Percentiles rank a stretch among this genome's conserved stretches.
Conservation (phyloP, 2,329 filamentous ascomycete genomes). For the Fusarium sp. region DNA sequence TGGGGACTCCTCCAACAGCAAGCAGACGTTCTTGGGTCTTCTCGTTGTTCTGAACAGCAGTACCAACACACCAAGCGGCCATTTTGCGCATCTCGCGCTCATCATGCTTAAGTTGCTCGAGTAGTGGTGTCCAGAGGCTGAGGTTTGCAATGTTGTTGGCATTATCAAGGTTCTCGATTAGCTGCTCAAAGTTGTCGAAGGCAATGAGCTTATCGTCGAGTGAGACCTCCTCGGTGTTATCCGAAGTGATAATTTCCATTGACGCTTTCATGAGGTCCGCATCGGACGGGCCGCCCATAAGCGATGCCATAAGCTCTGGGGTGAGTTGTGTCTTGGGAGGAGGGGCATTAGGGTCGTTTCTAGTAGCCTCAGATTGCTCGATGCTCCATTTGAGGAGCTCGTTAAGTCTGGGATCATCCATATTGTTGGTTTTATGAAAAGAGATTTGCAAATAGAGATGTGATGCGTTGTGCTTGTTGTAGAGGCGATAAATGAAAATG, state of each 20-base stretch:
- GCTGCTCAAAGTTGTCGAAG: constrained; percentile 94
- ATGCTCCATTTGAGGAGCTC: constrained; percentile 83
- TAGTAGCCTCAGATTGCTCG: constrained; percentile 57
- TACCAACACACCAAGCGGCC: constrained; percentile 95
- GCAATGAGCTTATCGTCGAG: constrained; percentile 83
- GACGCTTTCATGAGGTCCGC: constrained; percentile 90
- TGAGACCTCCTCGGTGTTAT: constrained; percentile 66
- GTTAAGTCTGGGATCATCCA: constrained; percentile 71
- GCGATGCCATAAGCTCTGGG: constrained; percentile 75
- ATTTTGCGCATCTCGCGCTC: constrained; percentile 81
- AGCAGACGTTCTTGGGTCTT: constrained; percentile 80
- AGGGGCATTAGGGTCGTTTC: constrained; percentile 47
- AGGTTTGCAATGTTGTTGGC: constrained; percentile 90
- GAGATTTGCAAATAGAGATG: neutral
- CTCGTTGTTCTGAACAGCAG: constrained; percentile 95
- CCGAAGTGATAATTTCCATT: constrained; percentile 78
- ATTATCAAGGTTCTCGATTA: constrained; percentile 94
- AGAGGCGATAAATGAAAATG: neutral
- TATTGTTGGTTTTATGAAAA: constrained; percentile 41
- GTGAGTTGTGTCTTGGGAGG: constrained; percentile 63
- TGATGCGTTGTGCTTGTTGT: constrained; percentile 1
- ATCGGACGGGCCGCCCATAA: constrained; percentile 88
- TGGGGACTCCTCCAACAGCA: constrained; percentile 73
- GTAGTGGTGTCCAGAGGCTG: constrained; percentile 82
- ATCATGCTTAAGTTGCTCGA: constrained; percentile 73